Evolutionary conservation across 2,329 filamentous ascomycete species (phyloP).

Genomic region (Plectosphaerella sp.): DNA sequence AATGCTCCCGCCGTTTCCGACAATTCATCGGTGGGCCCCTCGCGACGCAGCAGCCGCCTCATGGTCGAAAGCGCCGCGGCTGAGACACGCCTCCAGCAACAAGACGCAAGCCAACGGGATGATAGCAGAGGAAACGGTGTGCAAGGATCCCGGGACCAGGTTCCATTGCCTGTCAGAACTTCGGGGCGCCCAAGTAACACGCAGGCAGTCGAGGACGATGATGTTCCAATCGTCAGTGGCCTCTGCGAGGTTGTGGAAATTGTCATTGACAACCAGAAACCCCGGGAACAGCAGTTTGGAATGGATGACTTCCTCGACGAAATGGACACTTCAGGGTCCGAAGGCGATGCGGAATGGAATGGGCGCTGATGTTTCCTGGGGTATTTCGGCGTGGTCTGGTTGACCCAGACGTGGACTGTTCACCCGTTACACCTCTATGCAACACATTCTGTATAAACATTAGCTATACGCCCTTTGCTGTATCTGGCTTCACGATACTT

Average conservation of each 20-base stretch:
- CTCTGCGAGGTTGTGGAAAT: constrained; percentile 68
- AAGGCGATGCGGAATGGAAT: constrained; percentile 54
- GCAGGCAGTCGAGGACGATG: not conserved
- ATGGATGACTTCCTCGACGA: constrained; percentile 61
- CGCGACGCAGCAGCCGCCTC: constrained; percentile 32
- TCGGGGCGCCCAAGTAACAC: too few relatives aligned
- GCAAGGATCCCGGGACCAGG: too few relatives aligned
- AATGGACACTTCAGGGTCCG: constrained; percentile 48
- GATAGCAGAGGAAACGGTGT: constrained; percentile 7
- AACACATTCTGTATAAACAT: too few relatives aligned
- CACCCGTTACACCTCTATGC: too few relatives aligned
- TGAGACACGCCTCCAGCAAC: too few relatives aligned
- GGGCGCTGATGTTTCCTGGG: constrained; percentile 21
- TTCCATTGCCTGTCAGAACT: too few relatives aligned
- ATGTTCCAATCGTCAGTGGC: constrained; percentile 51
- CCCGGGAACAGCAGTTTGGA: constrained; percentile 60
- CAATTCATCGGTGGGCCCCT: constrained; percentile 11
- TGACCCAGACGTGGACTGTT: too few relatives aligned
- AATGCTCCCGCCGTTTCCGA: too few relatives aligned
- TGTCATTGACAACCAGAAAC: constrained; percentile 71
- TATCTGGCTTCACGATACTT: too few relatives aligned
- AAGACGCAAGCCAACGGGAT: constrained; percentile 7
- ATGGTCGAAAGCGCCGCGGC: constrained; percentile 15
- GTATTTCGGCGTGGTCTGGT: too few relatives aligned
- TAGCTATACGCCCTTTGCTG: too few relatives aligned